Evolutionary conservation across 2,329 filamentous ascomycete genomes (phyloP).

Genomic region (Verticillium dahliae): DNA sequence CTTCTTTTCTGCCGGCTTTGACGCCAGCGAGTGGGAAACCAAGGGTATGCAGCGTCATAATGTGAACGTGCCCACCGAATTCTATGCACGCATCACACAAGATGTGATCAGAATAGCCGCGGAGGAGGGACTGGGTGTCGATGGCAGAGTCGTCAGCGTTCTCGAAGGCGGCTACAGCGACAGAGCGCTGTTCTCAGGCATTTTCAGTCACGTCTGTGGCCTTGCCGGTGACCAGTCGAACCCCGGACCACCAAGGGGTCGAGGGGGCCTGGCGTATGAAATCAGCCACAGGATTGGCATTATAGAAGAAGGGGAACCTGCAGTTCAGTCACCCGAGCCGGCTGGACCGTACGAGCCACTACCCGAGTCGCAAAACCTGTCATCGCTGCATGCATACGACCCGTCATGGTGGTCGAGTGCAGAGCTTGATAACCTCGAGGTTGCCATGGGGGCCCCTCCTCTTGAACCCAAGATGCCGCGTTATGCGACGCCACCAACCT

Average conservation of each 20-base stretch:
- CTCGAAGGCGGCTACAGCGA: constrained; percentile 96
- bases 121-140: constrained; percentile 69
- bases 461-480: constrained; percentile 47
- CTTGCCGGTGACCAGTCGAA: constrained; percentile 51
- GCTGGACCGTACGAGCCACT: background rate
- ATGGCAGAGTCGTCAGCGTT: constrained; percentile 85
- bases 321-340: background rate
- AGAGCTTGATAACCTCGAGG: constrained; percentile 65
- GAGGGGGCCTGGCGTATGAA: constrained; percentile 46
- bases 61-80: constrained; percentile 93
- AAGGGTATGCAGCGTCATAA: constrained; percentile 91
- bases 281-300: constrained; percentile 48
- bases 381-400: constrained; percentile 48
- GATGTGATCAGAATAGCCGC: constrained; percentile 79
- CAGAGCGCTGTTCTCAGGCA: constrained; percentile 78
- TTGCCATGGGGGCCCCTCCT: constrained; percentile 43
- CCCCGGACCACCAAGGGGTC: constrained; percentile 15
- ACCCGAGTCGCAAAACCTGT: constrained; percentile 8
- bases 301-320: constrained; percentile 24
- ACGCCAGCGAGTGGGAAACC: constrained; percentile 92
- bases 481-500: constrained; percentile 58
- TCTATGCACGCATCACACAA: constrained; percentile 84
- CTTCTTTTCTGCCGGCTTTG: constrained; percentile 93
- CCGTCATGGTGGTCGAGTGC: constrained; percentile 63
- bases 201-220: constrained; percentile 84